These are phyloP conservation scores for Clitoria ternatea DNA, from an alignment of 306 rosid genomes.

Conservation along the genomic window DNA sequence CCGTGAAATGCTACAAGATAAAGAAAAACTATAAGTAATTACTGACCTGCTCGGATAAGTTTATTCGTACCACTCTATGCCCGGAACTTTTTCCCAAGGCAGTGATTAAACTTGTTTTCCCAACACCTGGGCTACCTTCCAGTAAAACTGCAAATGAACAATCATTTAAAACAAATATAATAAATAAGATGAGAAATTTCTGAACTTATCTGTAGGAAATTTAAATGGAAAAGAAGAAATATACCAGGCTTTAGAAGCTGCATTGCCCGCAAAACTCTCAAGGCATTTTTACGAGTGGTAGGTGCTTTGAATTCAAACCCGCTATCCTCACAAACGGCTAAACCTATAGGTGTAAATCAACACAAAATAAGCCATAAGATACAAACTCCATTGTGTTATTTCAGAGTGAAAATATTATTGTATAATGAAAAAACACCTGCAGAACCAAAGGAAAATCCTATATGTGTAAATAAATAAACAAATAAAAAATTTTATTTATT, in stretches of 20 bases:
- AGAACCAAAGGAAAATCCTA: neutral
- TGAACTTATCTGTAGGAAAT: neutral
- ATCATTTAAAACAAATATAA: slow-evolving; percentile 9
- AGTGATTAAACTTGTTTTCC: slow-evolving; percentile 90
- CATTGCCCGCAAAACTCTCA: slow-evolving; percentile 88
- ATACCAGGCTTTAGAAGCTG: slow-evolving; percentile 93
- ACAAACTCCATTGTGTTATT: neutral
- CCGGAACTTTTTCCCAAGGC: slow-evolving; percentile 80
- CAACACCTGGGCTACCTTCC: slow-evolving; percentile 99
- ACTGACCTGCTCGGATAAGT: slow-evolving; percentile 90
- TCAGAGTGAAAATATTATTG: neutral
- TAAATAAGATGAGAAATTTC: neutral
- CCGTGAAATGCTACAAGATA: neutral
- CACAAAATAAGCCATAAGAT: neutral
- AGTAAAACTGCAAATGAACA: slow-evolving; percentile 60
- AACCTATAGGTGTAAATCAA: slow-evolving; percentile 40
- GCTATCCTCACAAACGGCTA: slow-evolving; percentile 36
- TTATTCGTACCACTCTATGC: slow-evolving; percentile 82
- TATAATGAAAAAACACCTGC: neutral
- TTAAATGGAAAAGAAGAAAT: neutral
- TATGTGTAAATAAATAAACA: neutral
- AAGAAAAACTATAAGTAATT: neutral
- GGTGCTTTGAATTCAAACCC: slow-evolving; percentile 81
- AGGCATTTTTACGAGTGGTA: slow-evolving; percentile 68
- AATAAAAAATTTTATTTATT: neutral